phyloP scores from a whole-genome alignment of 331 rosid species.

The Quercus tomentella region DNA sequence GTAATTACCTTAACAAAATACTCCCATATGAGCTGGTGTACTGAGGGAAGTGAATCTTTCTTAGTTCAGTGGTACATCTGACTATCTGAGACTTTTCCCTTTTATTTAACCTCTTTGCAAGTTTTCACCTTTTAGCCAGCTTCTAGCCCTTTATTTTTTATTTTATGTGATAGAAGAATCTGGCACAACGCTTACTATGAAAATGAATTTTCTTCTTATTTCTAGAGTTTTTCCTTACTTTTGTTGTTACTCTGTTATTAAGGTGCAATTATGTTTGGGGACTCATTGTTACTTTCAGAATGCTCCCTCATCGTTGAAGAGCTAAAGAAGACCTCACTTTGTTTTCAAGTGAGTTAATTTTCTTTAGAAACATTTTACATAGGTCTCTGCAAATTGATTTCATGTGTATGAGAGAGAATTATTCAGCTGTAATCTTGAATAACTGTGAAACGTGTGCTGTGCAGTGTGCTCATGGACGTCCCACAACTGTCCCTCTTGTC shows the following conservation, averaged over 20 bases:
- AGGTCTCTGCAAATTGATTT: constrained; percentile 1
- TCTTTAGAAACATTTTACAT: background rate
- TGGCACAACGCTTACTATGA: background rate
- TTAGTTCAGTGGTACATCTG: background rate
- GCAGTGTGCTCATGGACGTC: constrained; percentile 98
- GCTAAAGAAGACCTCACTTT: constrained; percentile 76
- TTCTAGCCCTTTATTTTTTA: background rate
- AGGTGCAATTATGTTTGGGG: constrained; percentile 99
- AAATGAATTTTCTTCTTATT: background rate
- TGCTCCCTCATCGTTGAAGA: constrained; percentile 90
- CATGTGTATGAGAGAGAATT: background rate
- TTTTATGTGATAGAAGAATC: background rate
- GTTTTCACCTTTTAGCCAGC: background rate
- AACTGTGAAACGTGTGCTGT: constrained; percentile 6
- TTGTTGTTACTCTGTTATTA: constrained; percentile 8
- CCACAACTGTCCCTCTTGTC: constrained; percentile 81
- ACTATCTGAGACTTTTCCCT: background rate
- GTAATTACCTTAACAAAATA: background rate
- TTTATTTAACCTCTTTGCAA: background rate
- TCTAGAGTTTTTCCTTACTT: background rate
- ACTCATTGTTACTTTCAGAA: constrained; percentile 87
- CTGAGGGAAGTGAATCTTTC: background rate
- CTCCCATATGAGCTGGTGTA: background rate
- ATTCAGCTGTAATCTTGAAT: background rate
- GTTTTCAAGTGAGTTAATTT: constrained; percentile 71